Conservation (phyloP, 371 early-diverging fungal genomes). For the Mortierella sp. region DNA sequence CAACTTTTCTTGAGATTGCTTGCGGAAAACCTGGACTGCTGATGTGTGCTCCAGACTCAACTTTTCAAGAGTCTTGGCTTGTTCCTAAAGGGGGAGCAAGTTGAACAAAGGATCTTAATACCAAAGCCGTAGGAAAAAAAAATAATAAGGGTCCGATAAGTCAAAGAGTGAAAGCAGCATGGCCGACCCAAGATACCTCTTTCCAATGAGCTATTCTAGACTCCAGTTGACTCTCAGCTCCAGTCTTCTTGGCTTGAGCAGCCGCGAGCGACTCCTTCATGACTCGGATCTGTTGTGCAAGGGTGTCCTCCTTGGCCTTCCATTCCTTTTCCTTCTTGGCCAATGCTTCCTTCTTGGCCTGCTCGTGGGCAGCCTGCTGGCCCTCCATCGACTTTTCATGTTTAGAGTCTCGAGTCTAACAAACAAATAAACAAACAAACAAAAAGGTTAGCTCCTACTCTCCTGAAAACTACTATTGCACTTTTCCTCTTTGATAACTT, state of each 20-base stretch:
- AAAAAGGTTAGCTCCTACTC: neutral
- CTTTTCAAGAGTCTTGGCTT: slow-evolving; percentile 5
- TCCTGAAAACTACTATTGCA: neutral
- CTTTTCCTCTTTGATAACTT: neutral
- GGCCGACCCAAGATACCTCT: slow-evolving; percentile 8
- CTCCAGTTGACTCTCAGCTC: neutral
- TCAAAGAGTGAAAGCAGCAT: neutral
- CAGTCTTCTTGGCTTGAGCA: slow-evolving; percentile 13
- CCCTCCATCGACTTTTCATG: slow-evolving; percentile 11
- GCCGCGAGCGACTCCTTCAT: neutral
- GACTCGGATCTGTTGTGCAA: slow-evolving; percentile 13
- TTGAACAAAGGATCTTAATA: no score
- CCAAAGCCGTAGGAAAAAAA: neutral
- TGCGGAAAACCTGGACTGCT: slow-evolving; percentile 6
- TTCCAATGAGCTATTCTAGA: slow-evolving; percentile 16
- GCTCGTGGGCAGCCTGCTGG: slow-evolving; percentile 11
- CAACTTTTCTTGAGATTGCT: neutral
- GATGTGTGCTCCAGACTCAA: slow-evolving; percentile 7
- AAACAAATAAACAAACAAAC: neutral
- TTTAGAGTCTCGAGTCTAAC: slow-evolving; percentile 19
- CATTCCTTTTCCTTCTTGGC: slow-evolving; percentile 24
- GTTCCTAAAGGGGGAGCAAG: slow-evolving; percentile 20
- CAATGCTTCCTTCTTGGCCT: slow-evolving; percentile 11
- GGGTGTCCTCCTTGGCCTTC: slow-evolving; percentile 6
- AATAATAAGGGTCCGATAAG: neutral